Evolutionary conservation across 2,329 filamentous ascomycete genomes (phyloP), one percentile per base, ranked within the genome.

Genomic region (Grosmannia clavigera): DNA sequence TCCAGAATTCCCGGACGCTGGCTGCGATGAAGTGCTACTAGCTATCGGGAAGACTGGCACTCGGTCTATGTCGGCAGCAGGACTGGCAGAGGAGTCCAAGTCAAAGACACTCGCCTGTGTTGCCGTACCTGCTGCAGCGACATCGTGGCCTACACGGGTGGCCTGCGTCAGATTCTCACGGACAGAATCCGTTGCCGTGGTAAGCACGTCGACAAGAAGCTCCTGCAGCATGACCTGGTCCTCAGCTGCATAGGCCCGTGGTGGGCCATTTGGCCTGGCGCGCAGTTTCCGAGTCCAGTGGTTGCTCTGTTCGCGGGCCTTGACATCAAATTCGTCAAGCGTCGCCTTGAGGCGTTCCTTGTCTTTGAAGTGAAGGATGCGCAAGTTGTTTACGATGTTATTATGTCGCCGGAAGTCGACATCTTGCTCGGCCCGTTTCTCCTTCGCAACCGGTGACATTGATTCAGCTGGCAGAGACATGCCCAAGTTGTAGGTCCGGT

Each of bases 401-500:
- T 65, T 59, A 19, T 64, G 65, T 1, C 64, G 64, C 1, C 58
- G 61, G 29, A 63, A 66, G 11, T 60, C 50, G 1, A 62, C 58
- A 43, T 69, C 58, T 1, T 59, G 0, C 0, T 50, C 57, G 19
- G 65, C 64, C 3, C 61, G 59, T 25, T 65, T 40, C 35, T 61
- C 63, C 3, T 66, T 66, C 10, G 61, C 55, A 2, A 58, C 50
- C 0, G 67, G 68, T 9, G 65, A 66, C 25, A 66, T 61, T 14
- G 19, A 59, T 9, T 50, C 58, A 31, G 68, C 66, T 3, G 64
- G 61, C 1, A 69, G 48, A 4, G 29, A 25, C n/a, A 71, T 57
- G 22, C 65, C 69, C 1, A 72, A 60, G 19, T 63, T 64, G 55
- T 70, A 71, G 5, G 63, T 60, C 11, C 43, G 43, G 55, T 72